Conservation (phyloP, 1,139 yeast species). For the Saccharomyces uvarum region DNA sequence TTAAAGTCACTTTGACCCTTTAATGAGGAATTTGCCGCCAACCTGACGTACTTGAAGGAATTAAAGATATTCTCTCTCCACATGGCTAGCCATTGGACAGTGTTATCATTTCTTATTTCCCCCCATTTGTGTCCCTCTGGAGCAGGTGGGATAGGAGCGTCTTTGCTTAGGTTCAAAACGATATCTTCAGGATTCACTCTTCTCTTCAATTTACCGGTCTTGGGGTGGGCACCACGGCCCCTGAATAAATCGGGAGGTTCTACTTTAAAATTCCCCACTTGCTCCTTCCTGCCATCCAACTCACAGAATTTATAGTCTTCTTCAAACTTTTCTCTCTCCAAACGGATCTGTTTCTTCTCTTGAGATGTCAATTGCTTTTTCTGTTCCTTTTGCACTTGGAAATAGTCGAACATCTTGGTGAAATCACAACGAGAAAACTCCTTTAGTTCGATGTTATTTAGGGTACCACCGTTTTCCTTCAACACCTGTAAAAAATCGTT, state of each 20-base stretch:
- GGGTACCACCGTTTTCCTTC: slow-evolving; percentile 59
- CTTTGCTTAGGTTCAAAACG: slow-evolving; percentile 71
- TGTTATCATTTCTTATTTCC: slow-evolving; percentile 77
- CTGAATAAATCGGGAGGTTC: slow-evolving; percentile 96
- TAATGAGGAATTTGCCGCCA: slow-evolving; percentile 84
- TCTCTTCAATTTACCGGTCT: slow-evolving; percentile 78
- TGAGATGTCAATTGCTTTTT: slow-evolving; percentile 60
- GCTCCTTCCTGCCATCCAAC: slow-evolving; percentile 82
- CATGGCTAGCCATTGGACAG: slow-evolving; percentile 94
- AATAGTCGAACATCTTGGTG: slow-evolving; percentile 61
- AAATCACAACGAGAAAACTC: slow-evolving; percentile 73
- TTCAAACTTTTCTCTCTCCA: slow-evolving; percentile 66
- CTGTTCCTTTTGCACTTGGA: slow-evolving; percentile 62
- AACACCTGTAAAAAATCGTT: slow-evolving; percentile 65
- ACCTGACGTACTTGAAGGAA: slow-evolving; percentile 75
- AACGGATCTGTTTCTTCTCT: slow-evolving; percentile 66
- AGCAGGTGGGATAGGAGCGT: slow-evolving; percentile 66
- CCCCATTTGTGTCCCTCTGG: slow-evolving; percentile 91
- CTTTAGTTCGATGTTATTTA: slow-evolving; percentile 40
- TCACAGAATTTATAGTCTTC: slow-evolving; percentile 76
- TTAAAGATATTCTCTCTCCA: slow-evolving; percentile 93
- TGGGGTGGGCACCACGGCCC: slow-evolving; percentile 96
- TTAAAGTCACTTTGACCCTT: slow-evolving; percentile 88
- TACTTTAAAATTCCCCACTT: slow-evolving; percentile 85
- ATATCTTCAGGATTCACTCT: slow-evolving; percentile 87